Evolutionary conservation across 2,329 filamentous ascomycete genomes (phyloP).

Genomic region (Zymoseptoria tritici): DNA sequence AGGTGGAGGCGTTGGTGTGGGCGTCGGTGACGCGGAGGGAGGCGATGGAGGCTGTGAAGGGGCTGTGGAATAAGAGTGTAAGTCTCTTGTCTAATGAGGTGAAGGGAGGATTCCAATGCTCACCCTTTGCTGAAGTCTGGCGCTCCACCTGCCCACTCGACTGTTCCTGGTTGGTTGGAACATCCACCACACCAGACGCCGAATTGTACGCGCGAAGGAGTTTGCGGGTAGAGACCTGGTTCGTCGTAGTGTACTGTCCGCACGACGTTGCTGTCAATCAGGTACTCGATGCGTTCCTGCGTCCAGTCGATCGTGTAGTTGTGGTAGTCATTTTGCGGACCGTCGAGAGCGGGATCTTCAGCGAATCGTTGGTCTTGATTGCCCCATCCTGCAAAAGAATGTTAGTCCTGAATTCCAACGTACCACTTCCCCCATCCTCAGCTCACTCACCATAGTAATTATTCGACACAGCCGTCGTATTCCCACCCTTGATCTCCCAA

Average conservation of each 20-base stretch:
- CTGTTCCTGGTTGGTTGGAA: constrained; percentile 49
- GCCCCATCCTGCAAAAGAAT: constrained; percentile 45
- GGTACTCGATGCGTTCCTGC: constrained; percentile 57
- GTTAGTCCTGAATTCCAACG: neutral
- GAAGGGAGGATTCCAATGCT: constrained; percentile 3
- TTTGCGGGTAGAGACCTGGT: constrained; percentile 56
- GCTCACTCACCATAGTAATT: constrained; percentile 58
- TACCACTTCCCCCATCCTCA: neutral
- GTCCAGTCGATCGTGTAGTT: constrained; percentile 69
- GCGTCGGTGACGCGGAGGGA: constrained; percentile 29
- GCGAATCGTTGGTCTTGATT: constrained; percentile 56
- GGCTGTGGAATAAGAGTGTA: constrained; percentile 17
- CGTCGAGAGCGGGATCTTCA: constrained; percentile 50
- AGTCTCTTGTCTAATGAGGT: neutral
- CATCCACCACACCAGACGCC: constrained; percentile 89
- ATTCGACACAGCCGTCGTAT: constrained; percentile 54
- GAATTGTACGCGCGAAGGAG: constrained; percentile 61
- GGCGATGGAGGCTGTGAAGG: constrained; percentile 32
- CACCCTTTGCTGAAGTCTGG: constrained; percentile 28
- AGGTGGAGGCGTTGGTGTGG: constrained; percentile 30
- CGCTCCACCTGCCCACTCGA: constrained; percentile 33
- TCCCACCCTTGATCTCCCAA: constrained; percentile 71
- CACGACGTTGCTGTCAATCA: constrained; percentile 59
- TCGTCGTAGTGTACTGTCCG: constrained; percentile 50
- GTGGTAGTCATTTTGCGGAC: constrained; percentile 54